Evolutionary conservation across 495 filamentous ascomycete species (phyloP).

Genomic region (Apodospora peruviana): DNA sequence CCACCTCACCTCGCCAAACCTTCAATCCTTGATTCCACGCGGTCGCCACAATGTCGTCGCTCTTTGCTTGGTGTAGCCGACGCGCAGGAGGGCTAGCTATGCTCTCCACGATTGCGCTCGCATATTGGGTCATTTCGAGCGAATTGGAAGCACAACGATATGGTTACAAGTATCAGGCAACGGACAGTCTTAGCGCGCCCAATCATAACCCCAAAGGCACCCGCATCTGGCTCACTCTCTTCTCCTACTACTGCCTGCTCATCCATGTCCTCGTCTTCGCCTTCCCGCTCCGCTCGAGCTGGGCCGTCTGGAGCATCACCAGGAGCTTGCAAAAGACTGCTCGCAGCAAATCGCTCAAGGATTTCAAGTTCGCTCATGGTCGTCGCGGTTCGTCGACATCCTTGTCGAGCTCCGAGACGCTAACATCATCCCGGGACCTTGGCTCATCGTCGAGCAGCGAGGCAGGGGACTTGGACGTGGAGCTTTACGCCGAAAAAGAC

Average conservation of each 20-base stretch:
- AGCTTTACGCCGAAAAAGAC: constrained; percentile 33
- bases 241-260: constrained; percentile 47
- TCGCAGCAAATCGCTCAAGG: constrained; percentile 32
- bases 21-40: too few species aligned
- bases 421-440: constrained; percentile 40
- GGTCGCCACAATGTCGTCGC: constrained; percentile 34
- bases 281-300: constrained; percentile 50
- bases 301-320: constrained; percentile 45
- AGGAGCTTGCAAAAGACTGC: constrained; percentile 31
- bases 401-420: constrained; percentile 44
- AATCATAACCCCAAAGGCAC: constrained; percentile 26
- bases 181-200: constrained; percentile 37
- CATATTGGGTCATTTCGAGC: constrained; percentile 41
- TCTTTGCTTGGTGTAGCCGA: constrained; percentile 44
- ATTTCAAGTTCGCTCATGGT: constrained; percentile 38
- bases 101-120: constrained; percentile 36
- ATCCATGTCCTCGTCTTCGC: constrained; percentile 49
- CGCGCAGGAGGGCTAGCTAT: constrained; percentile 45
- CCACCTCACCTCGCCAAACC: too few species aligned
- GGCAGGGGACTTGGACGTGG: constrained; percentile 37
- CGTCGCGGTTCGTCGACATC: constrained; percentile 46
- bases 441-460: constrained; percentile 44
- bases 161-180: constrained; percentile 40
- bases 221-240: constrained; percentile 34
- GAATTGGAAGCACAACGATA: constrained; percentile 36